A percentile compares a stretch with the other conserved stretches of the same genome.
These are phyloP conservation scores for Apiotrichum laibachii DNA, from an alignment of 1,284 basidiomycete genomes.

Conservation along the genomic window DNA sequence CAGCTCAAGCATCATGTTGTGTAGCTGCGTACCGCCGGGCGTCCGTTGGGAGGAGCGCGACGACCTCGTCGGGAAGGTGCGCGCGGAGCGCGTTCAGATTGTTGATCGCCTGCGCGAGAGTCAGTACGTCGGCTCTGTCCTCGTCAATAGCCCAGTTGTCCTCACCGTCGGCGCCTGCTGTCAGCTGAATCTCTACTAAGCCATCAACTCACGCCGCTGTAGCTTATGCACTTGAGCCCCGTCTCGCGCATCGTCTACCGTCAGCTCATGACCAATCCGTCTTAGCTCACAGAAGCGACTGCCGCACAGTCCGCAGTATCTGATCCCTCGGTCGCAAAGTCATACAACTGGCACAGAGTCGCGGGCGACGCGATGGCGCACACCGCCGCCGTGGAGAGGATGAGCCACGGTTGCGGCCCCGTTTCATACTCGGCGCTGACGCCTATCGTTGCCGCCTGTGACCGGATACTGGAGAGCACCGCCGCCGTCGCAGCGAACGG, in stretches of 20 bases:
- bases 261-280: not conserved
- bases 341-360: slow-evolving; percentile 1
- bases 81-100: slow-evolving; percentile 3
- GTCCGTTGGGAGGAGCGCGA: not conserved
- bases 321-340: not conserved
- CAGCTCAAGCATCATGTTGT: not conserved
- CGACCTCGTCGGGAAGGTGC: not conserved
- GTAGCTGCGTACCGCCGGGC: not conserved
- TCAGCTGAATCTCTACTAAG: not conserved
- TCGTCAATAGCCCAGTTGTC: no score
- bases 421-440: no score
- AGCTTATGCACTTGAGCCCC: not conserved
- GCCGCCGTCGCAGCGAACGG: not conserved
- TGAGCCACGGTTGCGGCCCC: not conserved
- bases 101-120: not conserved
- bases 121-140: not conserved
- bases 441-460: not conserved
- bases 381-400: not conserved
- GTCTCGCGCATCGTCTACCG: not conserved
- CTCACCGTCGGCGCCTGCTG: slow-evolving; percentile 3
- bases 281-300: not conserved
- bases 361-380: slow-evolving; percentile 1
- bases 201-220: not conserved
- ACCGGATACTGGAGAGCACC: not conserved
- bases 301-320: not conserved